Percentiles rank a stretch among this genome's conserved stretches.
Evolutionary conservation across 1,284 basidiomycete genomes (phyloP).

Genomic region (Sutorius eximius): DNA sequence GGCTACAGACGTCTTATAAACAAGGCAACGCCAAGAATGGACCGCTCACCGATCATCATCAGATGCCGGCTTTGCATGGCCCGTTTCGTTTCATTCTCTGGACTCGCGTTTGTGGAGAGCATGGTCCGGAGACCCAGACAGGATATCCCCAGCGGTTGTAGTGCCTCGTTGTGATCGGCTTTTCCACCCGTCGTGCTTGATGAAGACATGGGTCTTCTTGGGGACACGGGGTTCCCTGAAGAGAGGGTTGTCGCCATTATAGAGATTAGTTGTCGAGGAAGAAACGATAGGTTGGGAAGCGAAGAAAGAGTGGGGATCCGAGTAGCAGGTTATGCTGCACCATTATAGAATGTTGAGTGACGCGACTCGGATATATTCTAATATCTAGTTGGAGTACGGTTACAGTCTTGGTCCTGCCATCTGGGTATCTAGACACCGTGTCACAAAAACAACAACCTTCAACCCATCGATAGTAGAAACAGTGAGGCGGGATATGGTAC

Average conservation of each 20-base stretch:
- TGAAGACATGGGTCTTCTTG: neutral
- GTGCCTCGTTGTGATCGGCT: conserved; percentile 5
- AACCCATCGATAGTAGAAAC: conserved; percentile 12
- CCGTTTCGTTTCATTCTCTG: conserved; percentile 37
- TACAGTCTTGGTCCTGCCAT: conserved; percentile 33
- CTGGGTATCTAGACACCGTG: conserved; percentile 28
- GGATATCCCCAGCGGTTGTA: neutral
- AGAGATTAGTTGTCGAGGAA: neutral
- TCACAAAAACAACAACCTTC: conserved; percentile 14
- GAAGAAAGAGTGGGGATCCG: conserved; percentile 1
- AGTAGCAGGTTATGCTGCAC: neutral
- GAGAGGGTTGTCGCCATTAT: conserved; percentile 3
- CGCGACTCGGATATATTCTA: neutral
- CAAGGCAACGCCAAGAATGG: neutral
- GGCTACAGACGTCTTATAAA: conserved; percentile 25
- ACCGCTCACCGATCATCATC: conserved; percentile 43
- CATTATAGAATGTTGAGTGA: neutral
- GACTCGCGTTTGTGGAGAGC: conserved; percentile 10
- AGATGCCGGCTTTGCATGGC: conserved; percentile 43
- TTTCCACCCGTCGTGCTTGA: neutral
- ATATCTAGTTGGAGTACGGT: conserved; percentile 15
- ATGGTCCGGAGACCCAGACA: neutral
- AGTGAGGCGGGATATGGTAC: conserved; percentile 18
- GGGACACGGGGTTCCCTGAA: neutral
- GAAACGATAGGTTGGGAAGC: neutral